Base-by-base conservation (phyloP, 768 basidiomycete species). In the Asterophora parasitica region DNA sequence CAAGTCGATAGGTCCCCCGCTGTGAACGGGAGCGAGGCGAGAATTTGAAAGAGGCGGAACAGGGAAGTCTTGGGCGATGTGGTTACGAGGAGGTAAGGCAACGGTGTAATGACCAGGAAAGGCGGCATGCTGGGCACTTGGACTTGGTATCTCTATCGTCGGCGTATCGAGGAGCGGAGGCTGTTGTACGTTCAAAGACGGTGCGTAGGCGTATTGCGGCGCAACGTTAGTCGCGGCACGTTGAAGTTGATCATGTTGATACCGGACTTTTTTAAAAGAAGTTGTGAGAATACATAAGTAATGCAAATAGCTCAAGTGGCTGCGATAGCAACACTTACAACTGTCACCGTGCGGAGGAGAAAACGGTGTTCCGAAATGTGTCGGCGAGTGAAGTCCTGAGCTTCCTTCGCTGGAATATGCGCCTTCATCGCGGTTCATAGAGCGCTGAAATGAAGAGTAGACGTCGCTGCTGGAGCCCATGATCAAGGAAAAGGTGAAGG, bases 381-480 rank as follows among this genome's bases (percentile, higher is more conserved):
- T 75, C 55, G 87, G 85, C 2, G 86, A 87, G 58, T 85, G 83
- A 17, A 88, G 66, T 51, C 82, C 85, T 44, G 85, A 87, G 60
- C 82, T 79, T 59, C 86, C 85, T 61, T 87, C 85, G 63, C 82
- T 84, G 17, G 83, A 85, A 66, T 81, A 83, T 36, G 76, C 75
- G 32, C 82, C 77, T 58, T 86, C 83, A 61, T 85, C 85, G 49
- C 72, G 65, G 51, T 73, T 68, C 64, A 77, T 72, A 49, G 60
- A 53, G 47, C 71, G 67, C 41, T 75, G 76, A 64, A 80, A 81
- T 13, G 80, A 75, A 10, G 79, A 70, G 61, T 76, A 82, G 42
- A 78, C 69, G 65, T 79, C 81, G 66, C 71, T 51, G 60, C 74
- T 76, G 60, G 71, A 72, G 64, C 83, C 82, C 82, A 85, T 85